These are phyloP conservation scores for Aspergillus vadensis DNA, from an alignment of 2,329 filamentous ascomycete species.

Conservation along the genomic window DNA sequence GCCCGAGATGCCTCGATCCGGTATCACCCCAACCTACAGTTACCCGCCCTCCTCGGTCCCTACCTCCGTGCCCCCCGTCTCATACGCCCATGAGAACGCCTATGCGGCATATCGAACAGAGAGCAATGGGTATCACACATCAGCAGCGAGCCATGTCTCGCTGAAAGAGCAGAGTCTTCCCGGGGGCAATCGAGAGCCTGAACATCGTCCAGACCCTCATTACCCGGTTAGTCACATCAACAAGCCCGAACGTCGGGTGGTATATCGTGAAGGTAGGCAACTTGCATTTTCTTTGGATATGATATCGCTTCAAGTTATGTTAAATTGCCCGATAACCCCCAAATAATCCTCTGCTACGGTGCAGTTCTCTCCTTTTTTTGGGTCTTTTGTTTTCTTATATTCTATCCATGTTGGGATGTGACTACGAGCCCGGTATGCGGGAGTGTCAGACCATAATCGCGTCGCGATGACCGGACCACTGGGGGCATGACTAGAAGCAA, in stretches of 20 bases:
- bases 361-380: conserved; percentile 1
- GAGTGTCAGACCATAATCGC: not conserved
- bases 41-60: conserved; percentile 14
- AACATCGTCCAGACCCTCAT: conserved; percentile 10
- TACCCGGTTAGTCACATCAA: conserved; percentile 13
- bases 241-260: conserved; percentile 20
- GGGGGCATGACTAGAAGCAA: not conserved
- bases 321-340: not conserved
- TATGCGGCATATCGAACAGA: conserved; percentile 28
- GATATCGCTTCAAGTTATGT: not conserved
- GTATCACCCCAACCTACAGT: conserved; percentile 13
- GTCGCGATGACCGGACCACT: not conserved
- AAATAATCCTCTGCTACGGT: not conserved
- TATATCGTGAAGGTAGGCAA: conserved; percentile 34
- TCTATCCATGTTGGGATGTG: conserved; percentile 1
- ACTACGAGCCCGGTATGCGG: not conserved
- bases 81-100: conserved; percentile 20
- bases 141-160: conserved; percentile 25
- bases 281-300: conserved; percentile 8
- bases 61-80: conserved; percentile 10
- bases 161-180: conserved; percentile 24
- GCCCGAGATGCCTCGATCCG: conserved; percentile 19
- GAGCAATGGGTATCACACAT: conserved; percentile 24
- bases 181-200: conserved; percentile 12
- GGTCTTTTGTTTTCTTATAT: not conserved